A percentile compares a stretch with the other conserved stretches of the same genome.
phyloP scores from a whole-genome alignment of 192 early-diverging fungal genomes.

The Backusella australiensis region DNA sequence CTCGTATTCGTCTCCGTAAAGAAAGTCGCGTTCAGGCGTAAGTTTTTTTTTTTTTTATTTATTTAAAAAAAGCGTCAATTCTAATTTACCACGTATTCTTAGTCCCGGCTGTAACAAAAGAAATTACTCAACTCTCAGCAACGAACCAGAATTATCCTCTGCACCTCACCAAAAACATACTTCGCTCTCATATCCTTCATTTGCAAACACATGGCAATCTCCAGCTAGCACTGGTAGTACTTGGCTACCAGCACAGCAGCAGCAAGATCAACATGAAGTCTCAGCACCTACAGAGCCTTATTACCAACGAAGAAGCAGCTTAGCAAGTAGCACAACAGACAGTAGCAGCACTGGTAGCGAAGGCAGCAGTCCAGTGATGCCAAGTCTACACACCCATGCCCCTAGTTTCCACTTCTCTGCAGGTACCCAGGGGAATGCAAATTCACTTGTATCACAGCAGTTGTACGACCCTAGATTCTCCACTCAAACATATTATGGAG shows the following conservation, averaged over 20 bases:
- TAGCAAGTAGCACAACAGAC: slow-evolving; percentile 10
- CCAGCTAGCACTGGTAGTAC: neutral
- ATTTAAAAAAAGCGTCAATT: neutral
- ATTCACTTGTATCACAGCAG: neutral
- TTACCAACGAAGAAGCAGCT: slow-evolving; percentile 5
- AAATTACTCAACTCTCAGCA: neutral
- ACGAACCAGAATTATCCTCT: neutral
- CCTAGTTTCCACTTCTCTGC: neutral
- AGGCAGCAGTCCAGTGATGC: neutral
- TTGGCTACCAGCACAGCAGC: neutral
- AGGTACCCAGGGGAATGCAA: neutral
- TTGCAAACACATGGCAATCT: neutral
- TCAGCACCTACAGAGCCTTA: neutral
- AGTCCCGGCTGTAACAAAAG: neutral
- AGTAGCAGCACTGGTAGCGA: neutral
- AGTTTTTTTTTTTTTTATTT: neutral
- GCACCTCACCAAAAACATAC: neutral
- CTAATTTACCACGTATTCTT: neutral
- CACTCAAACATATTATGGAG: slow-evolving; percentile 9
- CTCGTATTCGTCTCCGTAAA: slow-evolving; percentile 87
- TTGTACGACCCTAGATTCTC: slow-evolving; percentile 5
- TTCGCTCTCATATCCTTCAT: neutral
- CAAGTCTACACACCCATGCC: neutral
- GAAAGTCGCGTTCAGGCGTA: slow-evolving; percentile 49
- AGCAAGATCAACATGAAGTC: neutral